phyloP scores from a whole-genome alignment of 2,329 filamentous ascomycete genomes.

The Lecanicillium sp. region DNA sequence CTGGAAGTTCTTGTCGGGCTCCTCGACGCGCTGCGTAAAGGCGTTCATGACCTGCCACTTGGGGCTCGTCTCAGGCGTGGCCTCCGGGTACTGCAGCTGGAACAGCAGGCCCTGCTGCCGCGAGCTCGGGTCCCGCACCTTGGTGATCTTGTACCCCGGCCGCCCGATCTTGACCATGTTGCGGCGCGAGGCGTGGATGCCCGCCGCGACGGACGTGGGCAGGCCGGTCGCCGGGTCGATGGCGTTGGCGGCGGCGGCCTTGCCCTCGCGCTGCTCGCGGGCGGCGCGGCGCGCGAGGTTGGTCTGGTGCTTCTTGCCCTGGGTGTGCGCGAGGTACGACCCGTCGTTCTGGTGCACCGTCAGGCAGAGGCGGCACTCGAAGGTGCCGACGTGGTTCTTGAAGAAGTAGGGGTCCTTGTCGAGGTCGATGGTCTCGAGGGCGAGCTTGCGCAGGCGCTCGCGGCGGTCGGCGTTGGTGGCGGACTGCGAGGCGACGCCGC shows the following conservation, averaged over 20 bases:
- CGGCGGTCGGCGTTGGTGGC: conserved; percentile 95
- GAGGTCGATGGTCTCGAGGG: conserved; percentile 96
- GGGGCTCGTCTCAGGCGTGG: conserved; percentile 66
- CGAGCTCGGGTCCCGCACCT: conserved; percentile 83
- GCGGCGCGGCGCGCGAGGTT: conserved; percentile 93
- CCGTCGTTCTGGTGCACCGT: conserved; percentile 99
- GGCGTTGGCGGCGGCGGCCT: conserved; percentile 40
- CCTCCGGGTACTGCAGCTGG: conserved; percentile 92
- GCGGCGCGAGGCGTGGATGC: conserved; percentile 61
- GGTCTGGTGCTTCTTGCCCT: conserved; percentile 97
- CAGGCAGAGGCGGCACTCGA: conserved; percentile 93
- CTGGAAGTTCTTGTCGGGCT: conserved; percentile 90
- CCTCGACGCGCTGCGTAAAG: conserved; percentile 91
- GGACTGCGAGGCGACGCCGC: conserved; percentile 88
- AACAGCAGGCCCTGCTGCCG: conserved; percentile 89
- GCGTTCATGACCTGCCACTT: conserved; percentile 96
- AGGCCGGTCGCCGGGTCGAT: conserved; percentile 63
- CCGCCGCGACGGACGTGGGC: conserved; percentile 69
- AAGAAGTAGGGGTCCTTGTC: conserved; percentile 99
- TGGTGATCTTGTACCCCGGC: conserved; percentile 96
- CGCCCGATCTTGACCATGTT: conserved; percentile 93
- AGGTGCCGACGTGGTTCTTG: conserved; percentile 97
- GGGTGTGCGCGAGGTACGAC: conserved; percentile 96
- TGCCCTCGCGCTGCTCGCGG: conserved; percentile 88
- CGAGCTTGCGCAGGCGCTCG: conserved; percentile 94